Evolutionary conservation across 2,329 filamentous ascomycete species (phyloP).

Genomic region (Aschersonia sp.): DNA sequence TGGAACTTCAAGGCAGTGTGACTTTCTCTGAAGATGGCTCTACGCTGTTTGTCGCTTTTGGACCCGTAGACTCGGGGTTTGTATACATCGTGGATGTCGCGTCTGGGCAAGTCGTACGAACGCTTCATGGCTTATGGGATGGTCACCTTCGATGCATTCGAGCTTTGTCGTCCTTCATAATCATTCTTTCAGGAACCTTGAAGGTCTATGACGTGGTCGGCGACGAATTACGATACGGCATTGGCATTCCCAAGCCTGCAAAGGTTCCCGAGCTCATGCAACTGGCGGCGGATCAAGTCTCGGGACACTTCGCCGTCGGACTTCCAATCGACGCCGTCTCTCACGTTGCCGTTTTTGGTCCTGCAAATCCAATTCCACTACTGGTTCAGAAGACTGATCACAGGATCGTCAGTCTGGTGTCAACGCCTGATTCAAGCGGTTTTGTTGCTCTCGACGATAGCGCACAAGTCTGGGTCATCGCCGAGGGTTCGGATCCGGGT

Average conservation of each 20-base stretch:
- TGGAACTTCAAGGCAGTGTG: constrained; percentile 44
- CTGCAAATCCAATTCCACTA: constrained; percentile 43
- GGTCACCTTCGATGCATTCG: constrained; percentile 52
- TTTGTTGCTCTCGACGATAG: constrained; percentile 65
- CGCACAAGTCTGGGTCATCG: constrained; percentile 53
- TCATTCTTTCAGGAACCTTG: constrained; percentile 61
- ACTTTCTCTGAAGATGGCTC: constrained; percentile 78
- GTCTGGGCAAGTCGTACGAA: constrained; percentile 50
- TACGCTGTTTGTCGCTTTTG: constrained; percentile 56
- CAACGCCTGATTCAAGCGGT: constrained; percentile 49
- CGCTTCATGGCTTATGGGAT: constrained; percentile 52
- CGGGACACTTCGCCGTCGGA: constrained; percentile 52
- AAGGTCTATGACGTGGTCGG: constrained; percentile 74
- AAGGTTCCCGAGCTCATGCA: constrained; percentile 36
- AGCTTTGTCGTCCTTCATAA: constrained; percentile 58
- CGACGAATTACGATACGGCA: constrained; percentile 56
- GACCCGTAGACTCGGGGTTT: constrained; percentile 38
- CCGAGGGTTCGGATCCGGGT: constrained; percentile 42
- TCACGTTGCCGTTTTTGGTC: constrained; percentile 52
- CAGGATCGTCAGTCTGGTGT: constrained; percentile 51
- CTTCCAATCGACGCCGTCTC: constrained; percentile 32
- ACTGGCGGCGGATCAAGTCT: constrained; percentile 55
- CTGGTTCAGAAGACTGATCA: constrained; percentile 41
- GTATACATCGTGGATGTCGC: constrained; percentile 66
- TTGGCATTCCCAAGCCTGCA: constrained; percentile 35